phyloP scores from a whole-genome alignment of 208 protist species.

The Crithidia bombi region DNA sequence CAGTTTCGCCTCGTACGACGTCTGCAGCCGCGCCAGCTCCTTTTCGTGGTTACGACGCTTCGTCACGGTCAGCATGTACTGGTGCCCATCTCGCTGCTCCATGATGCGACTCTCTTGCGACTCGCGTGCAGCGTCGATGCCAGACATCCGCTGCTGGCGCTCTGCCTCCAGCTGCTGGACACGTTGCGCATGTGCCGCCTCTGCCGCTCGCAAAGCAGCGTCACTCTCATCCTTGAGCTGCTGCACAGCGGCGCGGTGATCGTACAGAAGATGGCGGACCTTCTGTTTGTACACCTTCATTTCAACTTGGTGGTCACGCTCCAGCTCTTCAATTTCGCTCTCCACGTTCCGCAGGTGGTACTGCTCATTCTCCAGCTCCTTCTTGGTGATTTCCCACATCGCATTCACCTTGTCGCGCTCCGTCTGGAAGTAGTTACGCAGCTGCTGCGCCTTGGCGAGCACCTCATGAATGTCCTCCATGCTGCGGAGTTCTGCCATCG shows the following conservation, averaged over 20 bases:
- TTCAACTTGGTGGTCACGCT: conserved; percentile 95
- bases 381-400: conserved; percentile 94
- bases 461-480: conserved; percentile 75
- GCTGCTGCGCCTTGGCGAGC: conserved; percentile 88
- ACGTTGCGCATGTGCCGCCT: conserved; percentile 76
- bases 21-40: conserved; percentile 81
- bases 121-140: conserved; percentile 67
- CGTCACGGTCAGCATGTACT: conserved; percentile 88
- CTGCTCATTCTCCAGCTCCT: conserved; percentile 88
- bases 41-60: conserved; percentile 90
- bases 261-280: conserved; percentile 95
- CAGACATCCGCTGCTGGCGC: conserved; percentile 52
- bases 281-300: conserved; percentile 98
- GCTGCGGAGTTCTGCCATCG: conserved; percentile 44
- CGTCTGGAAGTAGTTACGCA: conserved; percentile 97
- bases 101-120: conserved; percentile 82
- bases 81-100: conserved; percentile 86
- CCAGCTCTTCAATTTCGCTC: conserved; percentile 93
- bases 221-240: conserved; percentile 91
- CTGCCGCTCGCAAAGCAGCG: conserved; percentile 79
- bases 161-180: conserved; percentile 80
- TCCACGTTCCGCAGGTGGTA: conserved; percentile 88
- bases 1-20: conserved; percentile 92
- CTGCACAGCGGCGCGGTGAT: conserved; percentile 93
- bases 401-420: conserved; percentile 95